These are phyloP conservation scores for Posidonia oceanica DNA, from an alignment of 116 monocot genomes.

Conservation along the genomic window DNA sequence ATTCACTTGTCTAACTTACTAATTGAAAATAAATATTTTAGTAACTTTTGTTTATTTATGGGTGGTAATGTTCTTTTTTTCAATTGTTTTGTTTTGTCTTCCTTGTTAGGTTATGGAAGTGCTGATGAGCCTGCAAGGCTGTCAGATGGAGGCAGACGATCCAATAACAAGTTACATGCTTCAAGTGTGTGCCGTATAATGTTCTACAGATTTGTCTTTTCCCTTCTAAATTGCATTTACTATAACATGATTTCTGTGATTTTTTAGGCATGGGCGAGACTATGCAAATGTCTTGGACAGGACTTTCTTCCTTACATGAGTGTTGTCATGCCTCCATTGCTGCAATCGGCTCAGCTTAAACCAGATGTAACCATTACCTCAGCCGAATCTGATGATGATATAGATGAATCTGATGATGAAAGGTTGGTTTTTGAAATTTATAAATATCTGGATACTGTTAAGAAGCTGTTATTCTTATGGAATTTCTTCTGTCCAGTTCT, in stretches of 20 bases:
- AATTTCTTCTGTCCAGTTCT: too few species aligned
- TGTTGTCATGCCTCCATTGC: constrained; percentile 97
- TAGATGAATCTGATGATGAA: constrained; percentile 86
- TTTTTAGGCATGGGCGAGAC: constrained; percentile 87
- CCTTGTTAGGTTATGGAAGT: constrained; percentile 76
- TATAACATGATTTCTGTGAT: neutral
- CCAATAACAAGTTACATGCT: constrained; percentile 93
- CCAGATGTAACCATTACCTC: constrained; percentile 90
- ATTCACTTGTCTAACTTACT: too few species aligned
- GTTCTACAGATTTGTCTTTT: neutral
- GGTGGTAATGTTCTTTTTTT: neutral
- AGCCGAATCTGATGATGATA: constrained; percentile 73
- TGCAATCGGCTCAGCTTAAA: constrained; percentile 92
- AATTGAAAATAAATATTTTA: neutral
- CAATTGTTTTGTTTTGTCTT: neutral
- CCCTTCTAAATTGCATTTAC: neutral
- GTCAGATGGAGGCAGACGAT: constrained; percentile 82
- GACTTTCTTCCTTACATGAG: constrained; percentile 99
- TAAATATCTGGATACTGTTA: neutral
- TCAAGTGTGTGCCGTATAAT: constrained; percentile 33
- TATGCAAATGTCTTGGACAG: constrained; percentile 96
- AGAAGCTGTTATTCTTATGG: neutral
- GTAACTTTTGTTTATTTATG: neutral
- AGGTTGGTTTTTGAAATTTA: constrained; percentile 30
- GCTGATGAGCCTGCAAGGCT: constrained; percentile 80